Conservation (phyloP, 345 rosid genomes). For the Populus simonii region DNA sequence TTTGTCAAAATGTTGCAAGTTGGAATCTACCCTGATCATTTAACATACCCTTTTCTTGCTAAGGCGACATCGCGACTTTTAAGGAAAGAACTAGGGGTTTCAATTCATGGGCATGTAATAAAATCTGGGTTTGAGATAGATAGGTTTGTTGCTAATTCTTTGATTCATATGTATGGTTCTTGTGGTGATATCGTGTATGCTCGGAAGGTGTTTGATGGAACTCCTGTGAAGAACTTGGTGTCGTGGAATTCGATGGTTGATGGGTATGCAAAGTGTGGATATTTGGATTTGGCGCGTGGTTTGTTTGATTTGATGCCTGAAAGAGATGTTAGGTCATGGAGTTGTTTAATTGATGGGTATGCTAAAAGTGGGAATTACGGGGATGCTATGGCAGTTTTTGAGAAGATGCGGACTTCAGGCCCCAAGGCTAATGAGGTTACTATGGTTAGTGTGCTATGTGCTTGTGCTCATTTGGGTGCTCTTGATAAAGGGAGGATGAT, state of each 20-base stretch:
- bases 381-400: slow-evolving; percentile 64
- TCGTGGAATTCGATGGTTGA: slow-evolving; percentile 83
- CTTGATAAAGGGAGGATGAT: slow-evolving; percentile 56
- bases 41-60: slow-evolving; percentile 72
- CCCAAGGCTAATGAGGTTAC: slow-evolving; percentile 76
- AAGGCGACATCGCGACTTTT: slow-evolving; percentile 61
- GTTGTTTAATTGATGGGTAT: slow-evolving; percentile 77
- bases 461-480: slow-evolving; percentile 84
- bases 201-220: slow-evolving; percentile 64
- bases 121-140: slow-evolving; percentile 58
- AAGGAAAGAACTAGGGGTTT: slow-evolving; percentile 38
- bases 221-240: slow-evolving; percentile 53
- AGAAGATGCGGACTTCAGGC: slow-evolving; percentile 45
- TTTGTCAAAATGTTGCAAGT: slow-evolving; percentile 53
- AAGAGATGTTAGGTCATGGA: slow-evolving; percentile 82
- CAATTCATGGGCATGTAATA: slow-evolving; percentile 41
- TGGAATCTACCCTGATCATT: slow-evolving; percentile 52
- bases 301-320: slow-evolving; percentile 61
- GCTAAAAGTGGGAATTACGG: slow-evolving; percentile 54
- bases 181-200: slow-evolving; percentile 46
- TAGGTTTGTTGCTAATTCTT: slow-evolving; percentile 55
- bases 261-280: slow-evolving; percentile 69
- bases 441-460: slow-evolving; percentile 79
- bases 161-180: slow-evolving; percentile 63
- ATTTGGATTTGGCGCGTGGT: slow-evolving; percentile 45